phyloP scores from a whole-genome alignment of 208 protist genomes.

The Trypanosoma boissoni region DNA sequence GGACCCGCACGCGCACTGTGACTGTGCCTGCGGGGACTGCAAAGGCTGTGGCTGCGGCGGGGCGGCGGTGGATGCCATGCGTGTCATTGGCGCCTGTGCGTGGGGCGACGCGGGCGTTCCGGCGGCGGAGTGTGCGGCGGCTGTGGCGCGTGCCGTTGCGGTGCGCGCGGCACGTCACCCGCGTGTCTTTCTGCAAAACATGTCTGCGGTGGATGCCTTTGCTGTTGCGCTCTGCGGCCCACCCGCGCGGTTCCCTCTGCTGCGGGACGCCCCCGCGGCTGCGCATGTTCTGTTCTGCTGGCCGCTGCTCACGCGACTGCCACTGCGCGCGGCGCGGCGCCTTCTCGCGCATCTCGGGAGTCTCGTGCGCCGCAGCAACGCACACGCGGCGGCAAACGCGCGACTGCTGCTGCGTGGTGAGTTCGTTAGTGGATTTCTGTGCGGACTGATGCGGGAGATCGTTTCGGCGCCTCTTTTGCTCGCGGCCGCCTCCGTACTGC shows the following conservation, averaged over 20 bases:
- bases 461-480: constrained; percentile 30
- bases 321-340: constrained; percentile 17
- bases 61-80: constrained; percentile 30
- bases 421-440: constrained; percentile 67
- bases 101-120: constrained; percentile 22
- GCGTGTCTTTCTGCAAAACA: constrained; percentile 8
- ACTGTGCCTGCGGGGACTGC: not conserved
- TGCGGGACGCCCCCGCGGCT: constrained; percentile 24
- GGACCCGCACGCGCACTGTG: not conserved
- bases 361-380: constrained; percentile 35
- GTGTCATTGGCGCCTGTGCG: constrained; percentile 24
- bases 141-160: constrained; percentile 13
- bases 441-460: constrained; percentile 55
- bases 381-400: constrained; percentile 42
- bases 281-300: constrained; percentile 70
- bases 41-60: constrained; percentile 17
- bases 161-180: constrained; percentile 8
- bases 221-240: not conserved
- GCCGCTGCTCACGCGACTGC: constrained; percentile 35
- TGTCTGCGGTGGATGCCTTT: not conserved
- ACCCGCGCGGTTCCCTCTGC: not conserved
- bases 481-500: constrained; percentile 30
- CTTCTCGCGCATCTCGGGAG: constrained; percentile 29
- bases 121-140: constrained; percentile 19
- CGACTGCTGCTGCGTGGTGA: constrained; percentile 39